Evolutionary conservation across 805 yeast genomes (phyloP).

Genomic region (Sungouiella thailandica): DNA sequence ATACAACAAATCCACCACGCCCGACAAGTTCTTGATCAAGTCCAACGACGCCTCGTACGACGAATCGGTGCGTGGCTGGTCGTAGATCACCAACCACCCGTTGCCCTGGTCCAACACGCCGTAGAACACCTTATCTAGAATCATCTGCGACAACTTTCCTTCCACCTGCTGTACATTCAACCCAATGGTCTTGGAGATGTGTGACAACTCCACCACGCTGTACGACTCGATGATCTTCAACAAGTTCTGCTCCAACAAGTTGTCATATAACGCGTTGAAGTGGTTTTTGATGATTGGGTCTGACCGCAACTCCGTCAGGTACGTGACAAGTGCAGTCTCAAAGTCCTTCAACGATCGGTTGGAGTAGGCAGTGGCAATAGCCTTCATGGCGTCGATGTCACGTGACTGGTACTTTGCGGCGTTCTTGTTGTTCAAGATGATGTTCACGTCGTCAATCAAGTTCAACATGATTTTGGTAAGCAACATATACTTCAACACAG

Average conservation of each 20-base stretch:
- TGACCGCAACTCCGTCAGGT: conserved; percentile 68
- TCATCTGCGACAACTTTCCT: conserved; percentile 94
- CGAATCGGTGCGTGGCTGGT: conserved; percentile 82
- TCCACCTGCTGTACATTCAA: conserved; percentile 85
- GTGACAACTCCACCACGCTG: conserved; percentile 90
- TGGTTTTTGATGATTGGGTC: conserved; percentile 90
- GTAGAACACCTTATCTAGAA: conserved; percentile 87
- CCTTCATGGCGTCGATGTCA: conserved; percentile 93
- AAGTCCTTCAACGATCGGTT: conserved; percentile 88
- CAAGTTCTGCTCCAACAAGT: conserved; percentile 85
- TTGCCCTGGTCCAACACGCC: conserved; percentile 98
- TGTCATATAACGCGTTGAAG: conserved; percentile 88
- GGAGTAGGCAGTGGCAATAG: conserved; percentile 84
- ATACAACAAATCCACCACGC: conserved; percentile 83
- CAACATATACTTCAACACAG: conserved; percentile 86
- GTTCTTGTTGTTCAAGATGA: conserved; percentile 67
- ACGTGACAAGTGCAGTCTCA: conserved; percentile 72
- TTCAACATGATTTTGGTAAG: conserved; percentile 91
- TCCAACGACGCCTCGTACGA: conserved; percentile 85
- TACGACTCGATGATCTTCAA: conserved; percentile 94
- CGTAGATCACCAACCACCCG: conserved; percentile 93
- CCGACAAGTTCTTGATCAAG: conserved; percentile 79
- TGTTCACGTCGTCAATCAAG: conserved; percentile 77
- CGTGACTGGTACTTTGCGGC: conserved; percentile 67
- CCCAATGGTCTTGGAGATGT: conserved; percentile 83